These are phyloP conservation scores for Nannizziopsis arthrosporioides DNA, from an alignment of 2,329 filamentous ascomycete genomes.

Conservation along the genomic window DNA sequence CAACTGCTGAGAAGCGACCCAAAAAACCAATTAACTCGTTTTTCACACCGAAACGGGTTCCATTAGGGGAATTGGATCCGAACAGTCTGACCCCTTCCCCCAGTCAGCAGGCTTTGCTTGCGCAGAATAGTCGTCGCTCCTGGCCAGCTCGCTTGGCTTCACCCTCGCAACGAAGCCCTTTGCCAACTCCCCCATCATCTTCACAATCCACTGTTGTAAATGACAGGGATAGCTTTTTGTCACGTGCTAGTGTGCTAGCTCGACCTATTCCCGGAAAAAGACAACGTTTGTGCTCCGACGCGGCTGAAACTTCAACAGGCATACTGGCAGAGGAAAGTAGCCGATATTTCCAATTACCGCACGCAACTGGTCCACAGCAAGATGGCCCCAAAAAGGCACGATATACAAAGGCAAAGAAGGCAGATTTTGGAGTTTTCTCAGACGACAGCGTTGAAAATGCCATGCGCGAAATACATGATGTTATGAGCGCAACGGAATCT, in stretches of 20 bases:
- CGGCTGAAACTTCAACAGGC: conserved; percentile 24
- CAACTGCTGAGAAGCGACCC: conserved; percentile 46
- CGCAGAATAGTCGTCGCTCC: conserved; percentile 40
- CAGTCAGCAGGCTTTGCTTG: conserved; percentile 49
- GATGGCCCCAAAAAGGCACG: conserved; percentile 18
- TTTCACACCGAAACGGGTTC: conserved; percentile 52
- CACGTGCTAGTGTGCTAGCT: conserved; percentile 28
- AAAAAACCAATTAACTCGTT: conserved; percentile 51
- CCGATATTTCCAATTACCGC: conserved; percentile 36
- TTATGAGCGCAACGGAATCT: conserved; percentile 3
- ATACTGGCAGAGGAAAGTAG: conserved; percentile 31
- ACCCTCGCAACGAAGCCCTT: conserved; percentile 27
- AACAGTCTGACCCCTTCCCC: conserved; percentile 57
- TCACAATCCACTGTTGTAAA: conserved; percentile 30
- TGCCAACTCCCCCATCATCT: conserved; percentile 28
- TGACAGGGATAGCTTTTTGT: conserved; percentile 32
- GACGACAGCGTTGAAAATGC: conserved; percentile 43
- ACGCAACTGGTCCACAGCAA: conserved; percentile 21
- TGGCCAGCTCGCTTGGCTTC: conserved; percentile 45
- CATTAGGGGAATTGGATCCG: conserved; percentile 55
- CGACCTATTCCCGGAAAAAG: conserved; percentile 40
- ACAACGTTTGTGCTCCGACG: conserved; percentile 42
- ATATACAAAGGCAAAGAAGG: conserved; percentile 34
- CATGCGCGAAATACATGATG: conserved; percentile 36
- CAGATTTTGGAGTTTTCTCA: conserved; percentile 40